Evolutionary conservation across 208 protist genomes (phyloP).

Genomic region (Trichomonas gallinae): DNA sequence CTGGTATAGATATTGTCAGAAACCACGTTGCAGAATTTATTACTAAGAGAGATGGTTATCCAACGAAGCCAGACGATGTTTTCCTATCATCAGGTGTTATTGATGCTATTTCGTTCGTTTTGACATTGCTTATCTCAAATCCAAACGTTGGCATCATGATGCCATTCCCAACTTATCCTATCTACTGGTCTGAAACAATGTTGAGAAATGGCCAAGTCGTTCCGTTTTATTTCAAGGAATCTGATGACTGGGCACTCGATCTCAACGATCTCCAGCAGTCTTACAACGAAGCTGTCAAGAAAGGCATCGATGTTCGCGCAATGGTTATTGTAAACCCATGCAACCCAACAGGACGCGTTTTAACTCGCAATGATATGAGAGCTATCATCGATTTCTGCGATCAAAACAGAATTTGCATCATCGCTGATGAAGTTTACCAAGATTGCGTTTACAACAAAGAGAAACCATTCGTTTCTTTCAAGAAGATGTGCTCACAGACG

Average conservation of each 20-base stretch:
- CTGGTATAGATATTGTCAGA: constrained; percentile 39
- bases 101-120: constrained; percentile 58
- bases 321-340: constrained; percentile 91
- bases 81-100: constrained; percentile 92
- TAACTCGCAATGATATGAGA: not conserved
- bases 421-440: constrained; percentile 98
- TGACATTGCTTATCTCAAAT: constrained; percentile 54
- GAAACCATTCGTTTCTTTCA: constrained; percentile 50
- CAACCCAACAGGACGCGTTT: constrained; percentile 34
- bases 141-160: constrained; percentile 55
- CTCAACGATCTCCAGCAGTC: constrained; percentile 50
- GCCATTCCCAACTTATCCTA: constrained; percentile 97
- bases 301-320: constrained; percentile 61
- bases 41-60: constrained; percentile 58
- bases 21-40: constrained; percentile 76
- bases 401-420: constrained; percentile 58
- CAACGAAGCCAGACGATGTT: constrained; percentile 57
- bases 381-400: constrained; percentile 57
- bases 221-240: constrained; percentile 78
- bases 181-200: constrained; percentile 88
- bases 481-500: constrained; percentile 48
- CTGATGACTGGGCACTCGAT: constrained; percentile 64
- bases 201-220: constrained; percentile 66
- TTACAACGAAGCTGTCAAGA: constrained; percentile 47
- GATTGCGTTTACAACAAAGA: constrained; percentile 73